Percentiles rank a stretch among this genome's conserved stretches.
These are phyloP conservation scores for Haematococcus sp. DNA, from an alignment of 139 green algal species.

Conservation along the genomic window DNA sequence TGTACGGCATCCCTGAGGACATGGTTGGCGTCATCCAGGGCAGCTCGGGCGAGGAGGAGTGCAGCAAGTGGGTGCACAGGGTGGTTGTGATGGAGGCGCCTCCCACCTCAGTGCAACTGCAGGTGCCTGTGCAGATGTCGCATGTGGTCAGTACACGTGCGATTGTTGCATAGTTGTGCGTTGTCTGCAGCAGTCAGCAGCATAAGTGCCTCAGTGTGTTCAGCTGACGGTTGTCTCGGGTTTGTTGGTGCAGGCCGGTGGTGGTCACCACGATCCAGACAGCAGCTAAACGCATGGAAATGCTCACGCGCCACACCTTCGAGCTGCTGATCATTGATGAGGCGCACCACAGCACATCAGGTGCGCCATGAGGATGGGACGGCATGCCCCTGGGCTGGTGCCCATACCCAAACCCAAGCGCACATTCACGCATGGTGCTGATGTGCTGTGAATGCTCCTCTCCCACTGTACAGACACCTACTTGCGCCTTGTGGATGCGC, in stretches of 20 bases:
- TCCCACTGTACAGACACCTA: no score
- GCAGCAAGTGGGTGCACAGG: no score
- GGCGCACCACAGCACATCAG: conserved; percentile 11
- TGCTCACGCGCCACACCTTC: not conserved
- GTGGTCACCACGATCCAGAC: conserved; percentile 12
- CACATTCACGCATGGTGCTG: not conserved
- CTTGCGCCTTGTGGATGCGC: no score
- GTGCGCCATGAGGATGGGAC: not conserved
- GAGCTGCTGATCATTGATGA: conserved; percentile 19
- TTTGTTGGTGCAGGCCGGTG: not conserved
- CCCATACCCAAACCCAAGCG: not conserved
- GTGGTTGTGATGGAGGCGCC: no score
- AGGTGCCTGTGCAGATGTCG: no score
- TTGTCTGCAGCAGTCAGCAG: no score
- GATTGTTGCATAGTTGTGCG: no score
- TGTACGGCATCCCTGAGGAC: not conserved
- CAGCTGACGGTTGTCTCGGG: no score
- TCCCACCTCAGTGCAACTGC: no score
- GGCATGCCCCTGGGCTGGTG: not conserved
- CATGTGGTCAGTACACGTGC: no score
- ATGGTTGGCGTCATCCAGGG: conserved; percentile 5
- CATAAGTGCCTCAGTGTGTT: no score
- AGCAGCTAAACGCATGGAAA: conserved; percentile 10
- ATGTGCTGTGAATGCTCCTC: no score
- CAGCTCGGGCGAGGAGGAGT: not conserved